phyloP scores from a whole-genome alignment of 768 basidiomycete genomes.

The Pisolithus microcarpus region DNA sequence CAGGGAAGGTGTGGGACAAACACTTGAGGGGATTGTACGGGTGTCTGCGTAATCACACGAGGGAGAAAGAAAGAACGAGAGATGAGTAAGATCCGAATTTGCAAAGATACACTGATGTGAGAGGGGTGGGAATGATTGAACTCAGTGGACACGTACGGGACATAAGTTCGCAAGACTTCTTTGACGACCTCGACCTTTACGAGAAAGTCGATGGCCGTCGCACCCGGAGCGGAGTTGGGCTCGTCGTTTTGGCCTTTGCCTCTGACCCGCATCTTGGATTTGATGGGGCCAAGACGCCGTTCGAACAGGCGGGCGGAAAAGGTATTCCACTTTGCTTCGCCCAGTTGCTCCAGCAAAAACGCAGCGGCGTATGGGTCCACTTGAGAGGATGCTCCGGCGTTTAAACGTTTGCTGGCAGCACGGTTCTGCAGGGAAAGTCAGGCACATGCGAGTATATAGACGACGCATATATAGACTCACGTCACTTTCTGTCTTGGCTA shows the following conservation, averaged over 20 bases:
- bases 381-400: constrained; percentile 17
- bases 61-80: neutral
- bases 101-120: constrained; percentile 2
- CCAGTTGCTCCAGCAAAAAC: constrained; percentile 39
- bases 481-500: constrained; percentile 19
- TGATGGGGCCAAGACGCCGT: constrained; percentile 35
- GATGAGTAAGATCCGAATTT: constrained; percentile 16
- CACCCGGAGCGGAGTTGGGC: constrained; percentile 25
- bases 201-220: constrained; percentile 44
- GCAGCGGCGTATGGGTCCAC: constrained; percentile 39
- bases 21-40: constrained; percentile 49
- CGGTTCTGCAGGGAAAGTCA: constrained; percentile 22
- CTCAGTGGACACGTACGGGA: constrained; percentile 34
- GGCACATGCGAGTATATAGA: neutral
- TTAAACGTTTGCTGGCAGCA: constrained; percentile 19
- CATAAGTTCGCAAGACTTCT: constrained; percentile 40
- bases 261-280: constrained; percentile 29
- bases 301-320: constrained; percentile 43
- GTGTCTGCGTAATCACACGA: constrained; percentile 29
- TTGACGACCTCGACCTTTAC: constrained; percentile 49
- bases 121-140: neutral
- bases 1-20: constrained; percentile 32
- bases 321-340: constrained; percentile 37
- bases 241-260: constrained; percentile 24
- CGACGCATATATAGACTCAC: constrained; percentile 5